phyloP scores from a whole-genome alignment of 169 alveolate species.

The Plasmodium vivax region DNA sequence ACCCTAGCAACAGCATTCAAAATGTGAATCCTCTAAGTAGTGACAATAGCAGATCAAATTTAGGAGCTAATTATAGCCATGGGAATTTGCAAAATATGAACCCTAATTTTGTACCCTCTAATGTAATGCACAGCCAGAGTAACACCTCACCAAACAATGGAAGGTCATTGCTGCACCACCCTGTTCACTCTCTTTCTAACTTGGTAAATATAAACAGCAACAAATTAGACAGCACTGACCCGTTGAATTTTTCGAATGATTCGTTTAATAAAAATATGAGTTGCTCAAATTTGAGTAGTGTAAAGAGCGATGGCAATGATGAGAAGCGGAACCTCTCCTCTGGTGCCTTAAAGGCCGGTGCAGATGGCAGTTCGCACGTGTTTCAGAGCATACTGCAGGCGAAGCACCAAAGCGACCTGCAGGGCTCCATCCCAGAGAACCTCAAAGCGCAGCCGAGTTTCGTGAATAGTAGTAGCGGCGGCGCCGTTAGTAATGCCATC shows the following conservation, averaged over 20 bases:
- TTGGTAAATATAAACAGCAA: constrained; percentile 24
- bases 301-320: background rate
- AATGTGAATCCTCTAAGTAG: constrained; percentile 6
- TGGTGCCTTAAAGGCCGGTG: background rate
- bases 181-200: constrained; percentile 8
- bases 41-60: constrained; percentile 27
- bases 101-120: constrained; percentile 23
- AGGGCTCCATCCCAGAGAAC: background rate
- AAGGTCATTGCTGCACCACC: background rate
- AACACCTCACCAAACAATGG: constrained; percentile 6
- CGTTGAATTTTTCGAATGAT: constrained; percentile 10
- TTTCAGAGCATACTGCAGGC: constrained; percentile 1
- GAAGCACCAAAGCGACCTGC: constrained; percentile 32
- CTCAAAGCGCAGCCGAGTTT: background rate
- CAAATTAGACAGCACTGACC: constrained; percentile 17
- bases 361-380: constrained; percentile 20
- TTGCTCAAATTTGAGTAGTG: background rate
- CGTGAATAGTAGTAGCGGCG: background rate
- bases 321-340: constrained; percentile 18
- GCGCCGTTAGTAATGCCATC: background rate
- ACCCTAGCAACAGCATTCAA: constrained; percentile 22
- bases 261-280: constrained; percentile 21
- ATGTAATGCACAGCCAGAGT: constrained; percentile 27
- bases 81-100: constrained; percentile 5
- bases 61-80: constrained; percentile 19